Conservation (phyloP, 768 basidiomycete species). For the Termitomyces sp. region DNA sequence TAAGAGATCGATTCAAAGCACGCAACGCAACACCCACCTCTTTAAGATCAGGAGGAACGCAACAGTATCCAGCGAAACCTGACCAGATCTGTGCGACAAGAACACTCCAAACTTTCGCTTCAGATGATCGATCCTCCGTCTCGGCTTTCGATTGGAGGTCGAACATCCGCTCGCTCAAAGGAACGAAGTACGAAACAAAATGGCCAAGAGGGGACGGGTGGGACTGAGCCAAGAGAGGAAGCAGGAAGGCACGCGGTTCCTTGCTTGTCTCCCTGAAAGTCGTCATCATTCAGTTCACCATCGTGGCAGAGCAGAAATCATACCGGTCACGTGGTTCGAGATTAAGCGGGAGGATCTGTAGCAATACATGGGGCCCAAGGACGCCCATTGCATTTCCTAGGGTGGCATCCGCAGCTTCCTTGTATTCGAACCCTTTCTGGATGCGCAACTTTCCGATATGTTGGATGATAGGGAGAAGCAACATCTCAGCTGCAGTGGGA, state of each 20-base stretch:
- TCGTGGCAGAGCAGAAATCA: constrained; percentile 22
- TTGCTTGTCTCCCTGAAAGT: constrained; percentile 57
- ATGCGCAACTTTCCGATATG: constrained; percentile 72
- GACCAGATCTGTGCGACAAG: constrained; percentile 93
- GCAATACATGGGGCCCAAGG: constrained; percentile 78
- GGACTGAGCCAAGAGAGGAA: constrained; percentile 80
- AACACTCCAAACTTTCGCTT: constrained; percentile 95
- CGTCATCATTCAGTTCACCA: constrained; percentile 3
- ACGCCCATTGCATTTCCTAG: constrained; percentile 80
- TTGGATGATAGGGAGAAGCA: constrained; percentile 67
- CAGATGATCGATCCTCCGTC: constrained; percentile 65
- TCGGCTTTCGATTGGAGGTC: constrained; percentile 81
- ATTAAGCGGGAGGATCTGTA: constrained; percentile 78
- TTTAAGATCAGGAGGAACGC: constrained; percentile 70
- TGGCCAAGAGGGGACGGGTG: constrained; percentile 81
- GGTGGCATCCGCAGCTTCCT: constrained; percentile 80
- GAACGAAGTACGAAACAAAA: constrained; percentile 90
- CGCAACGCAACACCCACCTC: constrained; percentile 41
- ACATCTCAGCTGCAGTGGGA: constrained; percentile 60
- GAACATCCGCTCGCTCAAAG: constrained; percentile 92
- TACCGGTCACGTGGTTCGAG: constrained; percentile 80
- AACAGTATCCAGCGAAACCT: constrained; percentile 89
- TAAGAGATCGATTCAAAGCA: constrained; percentile 2
- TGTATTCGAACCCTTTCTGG: constrained; percentile 85
- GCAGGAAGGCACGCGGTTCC: constrained; percentile 87